Percentiles rank a stretch among this genome's conserved stretches.
phyloP scores from a whole-genome alignment of 2,329 filamentous ascomycete genomes.

The Alternaria infectoria region DNA sequence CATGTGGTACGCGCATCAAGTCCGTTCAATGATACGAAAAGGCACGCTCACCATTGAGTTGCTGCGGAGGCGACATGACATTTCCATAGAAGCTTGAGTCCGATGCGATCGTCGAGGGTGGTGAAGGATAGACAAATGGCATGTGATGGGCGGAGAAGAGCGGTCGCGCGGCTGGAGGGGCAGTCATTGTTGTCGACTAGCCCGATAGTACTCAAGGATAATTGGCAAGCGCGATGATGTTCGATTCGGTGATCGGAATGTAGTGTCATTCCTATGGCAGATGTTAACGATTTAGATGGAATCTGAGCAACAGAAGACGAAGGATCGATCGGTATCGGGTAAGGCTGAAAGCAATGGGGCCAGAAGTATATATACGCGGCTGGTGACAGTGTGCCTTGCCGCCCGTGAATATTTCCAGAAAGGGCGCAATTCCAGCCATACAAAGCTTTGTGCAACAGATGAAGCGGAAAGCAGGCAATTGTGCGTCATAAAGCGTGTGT shows the following conservation, averaged over 20 bases:
- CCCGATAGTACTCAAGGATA: constrained; percentile 7
- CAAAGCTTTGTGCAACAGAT: constrained; percentile 7
- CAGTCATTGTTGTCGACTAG: constrained; percentile 28
- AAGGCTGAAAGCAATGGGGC: constrained; percentile 30
- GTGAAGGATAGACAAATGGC: constrained; percentile 26
- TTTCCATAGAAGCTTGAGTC: constrained; percentile 30
- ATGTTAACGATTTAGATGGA: background rate
- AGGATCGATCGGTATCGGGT: constrained; percentile 21
- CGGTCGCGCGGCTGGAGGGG: constrained; percentile 28
- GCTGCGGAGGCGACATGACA: constrained; percentile 30
- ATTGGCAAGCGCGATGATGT: constrained; percentile 1
- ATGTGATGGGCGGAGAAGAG: constrained; percentile 29
- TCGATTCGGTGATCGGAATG: background rate
- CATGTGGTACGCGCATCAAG: background rate
- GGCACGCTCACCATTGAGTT: constrained; percentile 30
- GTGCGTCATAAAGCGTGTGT: constrained; percentile 27
- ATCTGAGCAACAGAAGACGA: background rate
- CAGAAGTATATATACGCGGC: constrained; percentile 20
- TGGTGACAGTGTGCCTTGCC: constrained; percentile 3
- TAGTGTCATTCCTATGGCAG: constrained; percentile 14
- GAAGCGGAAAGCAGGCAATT: constrained; percentile 1
- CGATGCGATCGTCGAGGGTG: constrained; percentile 27
- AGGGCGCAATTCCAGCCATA: constrained; percentile 9
- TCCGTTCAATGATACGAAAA: constrained; percentile 10
- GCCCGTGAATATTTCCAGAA: constrained; percentile 13